Base-by-base conservation (phyloP, 1,284 basidiomycete species). In the Tilletiopsis washingtonensis region DNA sequence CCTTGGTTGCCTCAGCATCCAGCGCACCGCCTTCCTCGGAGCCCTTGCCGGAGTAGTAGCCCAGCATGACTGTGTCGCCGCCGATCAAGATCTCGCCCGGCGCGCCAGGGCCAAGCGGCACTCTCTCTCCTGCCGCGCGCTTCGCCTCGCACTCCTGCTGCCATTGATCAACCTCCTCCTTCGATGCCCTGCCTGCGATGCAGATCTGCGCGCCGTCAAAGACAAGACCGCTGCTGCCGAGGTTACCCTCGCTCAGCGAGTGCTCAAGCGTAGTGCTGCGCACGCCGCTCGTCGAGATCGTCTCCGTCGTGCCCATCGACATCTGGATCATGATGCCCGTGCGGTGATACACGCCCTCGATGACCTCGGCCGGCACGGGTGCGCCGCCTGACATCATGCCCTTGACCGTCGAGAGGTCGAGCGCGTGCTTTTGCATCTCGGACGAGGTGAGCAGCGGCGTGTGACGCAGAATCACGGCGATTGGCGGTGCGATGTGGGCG, bases 401-500 rank as follows among this genome's bases (percentile, higher is more conserved):
- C 19, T 55, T 55, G 7, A 76, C 71, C 43, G 64, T 69, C 2
- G 65, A 66, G 0, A 76, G 56, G 44, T 75, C 69, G 51, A 65
- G 71, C 14, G 59, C 60, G 27, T 57, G 48, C n/a, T n/a, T n/a
- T n/a, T n/a, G n/a, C 15, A 46, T 21, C 27, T 6, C 27, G 7
- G 27, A 6, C 27, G 27, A 6, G 7, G 27, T 14, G n/a, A 53
- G 48, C 17, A 75, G 62, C 15, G 69, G 67, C 12, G 66, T 69
- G 29, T 74, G 69, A 17, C 71, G 67, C 17, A 76, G 58, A 0
- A 71, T 68, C 21, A 75, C 70, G 6, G 74, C 75, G 14, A 76
- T 62, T 3, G 75, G 75, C 6, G 75, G 75, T 1, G 74, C 73
- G 46, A 76, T 74, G 51, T 75, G 74, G 9, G 73, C 58, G 47